Conservation (phyloP, 805 yeast species). For the Kodamaea sagamina region DNA sequence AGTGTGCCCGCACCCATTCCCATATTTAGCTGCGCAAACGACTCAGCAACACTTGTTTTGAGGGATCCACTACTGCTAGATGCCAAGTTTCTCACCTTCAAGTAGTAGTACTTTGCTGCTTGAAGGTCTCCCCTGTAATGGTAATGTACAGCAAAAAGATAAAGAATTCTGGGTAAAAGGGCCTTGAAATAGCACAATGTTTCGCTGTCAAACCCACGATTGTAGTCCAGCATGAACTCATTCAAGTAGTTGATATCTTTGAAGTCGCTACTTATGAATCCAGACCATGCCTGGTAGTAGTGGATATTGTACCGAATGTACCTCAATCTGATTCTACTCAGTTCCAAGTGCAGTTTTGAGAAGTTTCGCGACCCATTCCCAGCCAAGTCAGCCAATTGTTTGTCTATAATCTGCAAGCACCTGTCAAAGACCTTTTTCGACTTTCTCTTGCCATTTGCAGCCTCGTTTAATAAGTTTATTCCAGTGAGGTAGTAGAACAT, state of each 20-base stretch:
- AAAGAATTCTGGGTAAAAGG: slow-evolving; percentile 39
- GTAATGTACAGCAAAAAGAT: slow-evolving; percentile 40
- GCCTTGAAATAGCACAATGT: slow-evolving; percentile 38
- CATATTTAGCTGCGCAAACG: slow-evolving; percentile 18
- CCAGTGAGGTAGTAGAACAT: slow-evolving; percentile 46
- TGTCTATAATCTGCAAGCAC: slow-evolving; percentile 36
- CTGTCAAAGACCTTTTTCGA: slow-evolving; percentile 38
- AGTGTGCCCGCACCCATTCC: slow-evolving; percentile 29
- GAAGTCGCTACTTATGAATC: slow-evolving; percentile 32
- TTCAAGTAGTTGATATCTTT: slow-evolving; percentile 25
- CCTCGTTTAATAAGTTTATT: slow-evolving; percentile 36
- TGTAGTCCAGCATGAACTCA: slow-evolving; percentile 39
- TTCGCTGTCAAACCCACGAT: slow-evolving; percentile 39
- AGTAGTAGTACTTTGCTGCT: slow-evolving; percentile 42
- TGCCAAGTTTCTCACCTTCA: slow-evolving; percentile 30
- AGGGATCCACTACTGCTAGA: neutral
- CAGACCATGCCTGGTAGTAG: slow-evolving; percentile 40
- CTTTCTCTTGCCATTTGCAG: slow-evolving; percentile 35
- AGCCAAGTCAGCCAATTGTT: slow-evolving; percentile 21
- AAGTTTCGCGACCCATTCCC: slow-evolving; percentile 13
- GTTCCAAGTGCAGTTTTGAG: slow-evolving; percentile 24
- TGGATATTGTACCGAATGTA: slow-evolving; percentile 30
- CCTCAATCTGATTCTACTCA: slow-evolving; percentile 28
- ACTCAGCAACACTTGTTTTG: slow-evolving; percentile 1
- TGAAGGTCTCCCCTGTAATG: slow-evolving; percentile 40